Evolutionary conservation across 2,329 filamentous ascomycete genomes (phyloP).

Genomic region (Pleomassaria siparia): DNA sequence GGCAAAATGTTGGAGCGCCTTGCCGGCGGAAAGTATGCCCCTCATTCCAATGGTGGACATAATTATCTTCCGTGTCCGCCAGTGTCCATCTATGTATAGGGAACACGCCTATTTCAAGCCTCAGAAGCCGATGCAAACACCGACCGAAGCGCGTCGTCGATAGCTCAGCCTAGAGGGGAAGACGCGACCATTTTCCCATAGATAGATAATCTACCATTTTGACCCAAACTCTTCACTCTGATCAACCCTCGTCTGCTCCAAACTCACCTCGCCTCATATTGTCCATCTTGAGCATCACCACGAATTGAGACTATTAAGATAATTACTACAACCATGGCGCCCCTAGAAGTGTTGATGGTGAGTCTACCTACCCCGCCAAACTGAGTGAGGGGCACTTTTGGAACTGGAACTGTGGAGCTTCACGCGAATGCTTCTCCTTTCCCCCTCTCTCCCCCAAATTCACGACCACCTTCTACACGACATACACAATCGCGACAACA

Average conservation of each 20-base stretch:
- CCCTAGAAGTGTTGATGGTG: constrained; percentile 54
- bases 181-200: background rate
- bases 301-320: too few relatives aligned
- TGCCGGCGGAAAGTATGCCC: too few relatives aligned
- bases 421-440: constrained; percentile 9
- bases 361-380: constrained; percentile 18
- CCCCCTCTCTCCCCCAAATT: background rate
- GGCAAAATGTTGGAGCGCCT: too few relatives aligned
- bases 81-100: constrained; percentile 5
- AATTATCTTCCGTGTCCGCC: background rate
- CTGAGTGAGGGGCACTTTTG: constrained; percentile 2
- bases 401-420: background rate
- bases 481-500: constrained; percentile 12
- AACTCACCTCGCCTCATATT: too few relatives aligned
- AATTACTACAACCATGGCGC: constrained; percentile 52
- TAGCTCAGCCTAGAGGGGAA: too few relatives aligned
- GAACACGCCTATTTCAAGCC: too few relatives aligned
- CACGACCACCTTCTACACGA: constrained; percentile 6
- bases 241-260: too few relatives aligned
- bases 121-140: constrained; percentile 31
- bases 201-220: background rate
- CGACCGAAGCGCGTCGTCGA: constrained; percentile 5
- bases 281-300: too few relatives aligned
- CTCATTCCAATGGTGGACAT: constrained; percentile 5
- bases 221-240: background rate